These are phyloP conservation scores for Tricholoma hemisulphureum DNA, from an alignment of 768 basidiomycete genomes.

Conservation along the genomic window DNA sequence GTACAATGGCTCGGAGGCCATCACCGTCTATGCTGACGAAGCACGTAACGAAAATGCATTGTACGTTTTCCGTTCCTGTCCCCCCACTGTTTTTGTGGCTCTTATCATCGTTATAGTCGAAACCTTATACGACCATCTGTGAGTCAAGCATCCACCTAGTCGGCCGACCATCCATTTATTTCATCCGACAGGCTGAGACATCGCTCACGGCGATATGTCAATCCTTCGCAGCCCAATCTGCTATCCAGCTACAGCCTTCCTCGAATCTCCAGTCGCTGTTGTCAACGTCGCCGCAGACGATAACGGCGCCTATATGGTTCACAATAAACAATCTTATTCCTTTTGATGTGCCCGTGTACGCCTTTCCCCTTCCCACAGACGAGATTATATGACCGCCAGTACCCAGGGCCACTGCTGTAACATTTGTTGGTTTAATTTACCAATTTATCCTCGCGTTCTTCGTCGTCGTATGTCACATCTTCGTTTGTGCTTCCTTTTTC, in stretches of 20 bases:
- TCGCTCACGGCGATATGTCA: constrained; percentile 33
- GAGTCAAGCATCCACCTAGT: constrained; percentile 2
- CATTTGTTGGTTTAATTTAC: constrained; percentile 59
- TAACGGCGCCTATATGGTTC: constrained; percentile 49
- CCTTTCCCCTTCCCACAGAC: constrained; percentile 2
- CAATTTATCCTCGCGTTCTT: constrained; percentile 44
- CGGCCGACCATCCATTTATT: not conserved
- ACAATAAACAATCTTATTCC: constrained; percentile 52
- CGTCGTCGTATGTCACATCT: constrained; percentile 36
- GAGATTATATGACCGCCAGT: not conserved
- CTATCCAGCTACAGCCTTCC: constrained; percentile 16
- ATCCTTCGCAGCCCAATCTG: constrained; percentile 26
- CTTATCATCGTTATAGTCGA: constrained; percentile 19
- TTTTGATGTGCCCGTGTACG: constrained; percentile 64
- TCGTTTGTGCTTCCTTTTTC: not conserved
- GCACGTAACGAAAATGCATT: constrained; percentile 32
- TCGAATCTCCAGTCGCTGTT: constrained; percentile 34
- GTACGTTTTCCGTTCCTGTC: not conserved
- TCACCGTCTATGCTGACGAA: constrained; percentile 47
- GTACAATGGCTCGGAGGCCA: constrained; percentile 48
- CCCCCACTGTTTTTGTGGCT: too few relatives aligned
- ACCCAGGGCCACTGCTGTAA: constrained; percentile 51
- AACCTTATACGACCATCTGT: constrained; percentile 32
- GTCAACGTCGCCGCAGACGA: constrained; percentile 46
- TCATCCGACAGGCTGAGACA: constrained; percentile 25